Conservation (phyloP, 495 filamentous ascomycete genomes). For the Penicillium angulare region DNA sequence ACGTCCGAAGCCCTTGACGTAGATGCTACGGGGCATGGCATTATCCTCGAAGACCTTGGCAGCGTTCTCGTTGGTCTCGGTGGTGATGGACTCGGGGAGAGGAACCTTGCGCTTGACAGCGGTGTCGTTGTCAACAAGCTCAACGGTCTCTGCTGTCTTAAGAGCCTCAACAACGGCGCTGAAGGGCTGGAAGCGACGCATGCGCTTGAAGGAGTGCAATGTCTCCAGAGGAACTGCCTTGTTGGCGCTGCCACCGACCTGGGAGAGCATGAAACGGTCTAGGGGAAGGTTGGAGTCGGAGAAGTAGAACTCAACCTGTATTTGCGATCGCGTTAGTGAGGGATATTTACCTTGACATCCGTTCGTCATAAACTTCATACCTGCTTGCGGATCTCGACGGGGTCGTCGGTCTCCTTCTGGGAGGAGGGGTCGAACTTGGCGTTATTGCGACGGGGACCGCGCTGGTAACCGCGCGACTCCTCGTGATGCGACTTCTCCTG, state of each 20-base stretch:
- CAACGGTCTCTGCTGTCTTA: conserved; percentile 65
- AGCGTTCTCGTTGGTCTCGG: conserved; percentile 41
- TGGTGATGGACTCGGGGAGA: conserved; percentile 46
- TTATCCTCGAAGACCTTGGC: conserved; percentile 57
- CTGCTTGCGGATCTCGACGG: conserved; percentile 76
- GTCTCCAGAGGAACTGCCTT: conserved; percentile 70
- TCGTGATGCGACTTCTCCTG: conserved; percentile 33
- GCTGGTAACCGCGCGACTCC: conserved; percentile 17
- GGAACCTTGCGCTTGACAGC: conserved; percentile 71
- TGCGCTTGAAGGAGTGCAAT: conserved; percentile 85
- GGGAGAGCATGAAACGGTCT: conserved; percentile 80
- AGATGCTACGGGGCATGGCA: conserved; percentile 60
- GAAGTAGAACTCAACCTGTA: conserved; percentile 96
- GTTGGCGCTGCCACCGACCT: conserved; percentile 75
- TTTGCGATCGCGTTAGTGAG: conserved; percentile 6
- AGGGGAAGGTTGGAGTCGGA: conserved; percentile 84
- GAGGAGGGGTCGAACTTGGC: conserved; percentile 64
- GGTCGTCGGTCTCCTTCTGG: conserved; percentile 66
- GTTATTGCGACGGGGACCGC: conserved; percentile 38
- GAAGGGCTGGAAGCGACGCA: conserved; percentile 86
- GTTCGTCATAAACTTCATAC: conserved; percentile 31
- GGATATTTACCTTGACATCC: background rate
- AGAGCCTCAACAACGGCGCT: conserved; percentile 79
- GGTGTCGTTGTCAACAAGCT: conserved; percentile 67
- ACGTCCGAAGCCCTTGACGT: conserved; percentile 83